Conservation (phyloP, 495 filamentous ascomycete species). For the Penicillium canariense region DNA sequence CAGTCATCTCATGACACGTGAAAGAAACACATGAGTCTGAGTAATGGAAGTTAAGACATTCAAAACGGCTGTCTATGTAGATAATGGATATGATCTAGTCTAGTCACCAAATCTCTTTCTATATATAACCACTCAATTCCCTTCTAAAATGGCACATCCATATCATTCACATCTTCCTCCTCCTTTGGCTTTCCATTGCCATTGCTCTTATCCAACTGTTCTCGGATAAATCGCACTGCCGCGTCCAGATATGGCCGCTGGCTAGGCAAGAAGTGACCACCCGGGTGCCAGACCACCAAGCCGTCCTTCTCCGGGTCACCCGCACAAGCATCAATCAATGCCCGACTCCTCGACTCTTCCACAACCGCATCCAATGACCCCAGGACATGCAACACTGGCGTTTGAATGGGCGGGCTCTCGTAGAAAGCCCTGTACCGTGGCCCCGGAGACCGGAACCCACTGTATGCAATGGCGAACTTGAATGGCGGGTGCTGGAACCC, state of each 20-base stretch:
- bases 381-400: conserved; percentile 78
- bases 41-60: no score
- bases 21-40: no score
- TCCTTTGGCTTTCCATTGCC: conserved; percentile 38
- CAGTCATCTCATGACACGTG: background rate
- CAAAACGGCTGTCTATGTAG: background rate
- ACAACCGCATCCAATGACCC: conserved; percentile 89
- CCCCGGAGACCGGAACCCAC: conserved; percentile 70
- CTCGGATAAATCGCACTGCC: conserved; percentile 70
- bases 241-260: conserved; percentile 74
- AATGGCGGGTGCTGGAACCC: conserved; percentile 54
- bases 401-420: conserved; percentile 64
- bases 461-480: conserved; percentile 77
- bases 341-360: conserved; percentile 65
- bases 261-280: conserved; percentile 88
- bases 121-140: conserved; percentile 4
- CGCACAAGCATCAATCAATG: conserved; percentile 65
- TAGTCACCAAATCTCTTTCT: background rate
- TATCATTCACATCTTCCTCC: conserved; percentile 58
- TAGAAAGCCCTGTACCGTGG: conserved; percentile 67
- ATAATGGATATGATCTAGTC: conserved; percentile 13
- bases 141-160: conserved; percentile 62
- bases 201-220: conserved; percentile 42
- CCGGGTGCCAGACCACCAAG: conserved; percentile 78
- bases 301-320: conserved; percentile 50